phyloP scores from a whole-genome alignment of 768 basidiomycete species.

The Daedaleopsis nitida region DNA sequence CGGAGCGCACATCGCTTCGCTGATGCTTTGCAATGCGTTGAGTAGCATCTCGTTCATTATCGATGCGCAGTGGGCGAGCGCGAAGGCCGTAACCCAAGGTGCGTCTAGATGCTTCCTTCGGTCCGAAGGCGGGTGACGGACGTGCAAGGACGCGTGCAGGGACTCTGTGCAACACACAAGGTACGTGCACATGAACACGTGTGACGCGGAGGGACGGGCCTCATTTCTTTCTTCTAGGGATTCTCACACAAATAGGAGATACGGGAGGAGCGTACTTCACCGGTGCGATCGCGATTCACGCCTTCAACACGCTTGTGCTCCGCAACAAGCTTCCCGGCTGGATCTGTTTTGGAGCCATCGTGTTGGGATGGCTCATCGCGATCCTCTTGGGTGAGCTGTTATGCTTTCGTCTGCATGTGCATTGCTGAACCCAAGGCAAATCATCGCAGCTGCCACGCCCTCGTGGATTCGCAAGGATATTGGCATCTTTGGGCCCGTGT shows the following conservation, averaged over 20 bases:
- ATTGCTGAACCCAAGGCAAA: not conserved
- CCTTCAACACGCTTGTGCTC: constrained; percentile 66
- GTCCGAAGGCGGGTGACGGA: not conserved
- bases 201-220: not conserved
- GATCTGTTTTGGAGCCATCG: constrained; percentile 44
- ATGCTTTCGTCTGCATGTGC: not conserved
- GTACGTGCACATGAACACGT: constrained; percentile 35
- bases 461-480: constrained; percentile 25
- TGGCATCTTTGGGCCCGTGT: constrained; percentile 44
- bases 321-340: constrained; percentile 52
- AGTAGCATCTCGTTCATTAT: constrained; percentile 56
- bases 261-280: constrained; percentile 67
- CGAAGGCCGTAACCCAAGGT: constrained; percentile 10
- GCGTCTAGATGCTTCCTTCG: not conserved
- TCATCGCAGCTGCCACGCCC: constrained; percentile 10
- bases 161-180: constrained; percentile 58
- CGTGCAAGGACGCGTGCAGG: constrained; percentile 33
- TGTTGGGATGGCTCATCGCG: constrained; percentile 57
- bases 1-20: constrained; percentile 66
- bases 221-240: constrained; percentile 7
- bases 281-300: constrained; percentile 63
- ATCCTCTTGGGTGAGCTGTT: constrained; percentile 47
- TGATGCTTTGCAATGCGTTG: constrained; percentile 61
- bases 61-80: constrained; percentile 46
- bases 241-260: constrained; percentile 61